phyloP scores from a whole-genome alignment of 148 eudicot genomes.

The Agrostemma githago region DNA sequence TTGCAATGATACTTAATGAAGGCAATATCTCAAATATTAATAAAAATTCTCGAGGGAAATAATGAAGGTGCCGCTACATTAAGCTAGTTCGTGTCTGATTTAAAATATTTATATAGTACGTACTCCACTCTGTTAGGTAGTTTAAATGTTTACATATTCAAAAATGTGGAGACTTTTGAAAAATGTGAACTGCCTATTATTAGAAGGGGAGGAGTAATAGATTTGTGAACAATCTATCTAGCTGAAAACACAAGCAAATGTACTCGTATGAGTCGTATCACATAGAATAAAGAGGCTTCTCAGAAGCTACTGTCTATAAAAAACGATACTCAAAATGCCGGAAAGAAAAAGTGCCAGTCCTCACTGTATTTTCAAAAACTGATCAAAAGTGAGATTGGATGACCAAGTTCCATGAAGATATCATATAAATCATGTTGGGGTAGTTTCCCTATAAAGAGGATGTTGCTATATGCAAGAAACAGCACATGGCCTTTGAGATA shows the following conservation, averaged over 20 bases:
- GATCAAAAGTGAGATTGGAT: background rate
- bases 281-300: slow-evolving; percentile 3
- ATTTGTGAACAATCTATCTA: background rate
- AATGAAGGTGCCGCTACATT: background rate
- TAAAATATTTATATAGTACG: background rate
- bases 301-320: background rate
- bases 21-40: background rate
- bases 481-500: background rate
- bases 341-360: background rate
- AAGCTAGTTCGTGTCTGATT: background rate
- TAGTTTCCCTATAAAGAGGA: slow-evolving; percentile 1
- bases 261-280: no score
- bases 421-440: background rate
- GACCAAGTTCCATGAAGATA: slow-evolving; percentile 1
- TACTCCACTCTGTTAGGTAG: no score
- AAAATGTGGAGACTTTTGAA: background rate
- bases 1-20: background rate
- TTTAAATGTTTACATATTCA: background rate
- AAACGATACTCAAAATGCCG: background rate
- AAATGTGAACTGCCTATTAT: background rate
- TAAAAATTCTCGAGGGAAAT: background rate
- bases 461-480: background rate
- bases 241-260: background rate
- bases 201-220: background rate
- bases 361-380: background rate